A percentile compares a stretch with the other conserved stretches of the same genome.
phyloP scores from a whole-genome alignment of 164 flowering plant species.

The Liriodendron chinense region DNA sequence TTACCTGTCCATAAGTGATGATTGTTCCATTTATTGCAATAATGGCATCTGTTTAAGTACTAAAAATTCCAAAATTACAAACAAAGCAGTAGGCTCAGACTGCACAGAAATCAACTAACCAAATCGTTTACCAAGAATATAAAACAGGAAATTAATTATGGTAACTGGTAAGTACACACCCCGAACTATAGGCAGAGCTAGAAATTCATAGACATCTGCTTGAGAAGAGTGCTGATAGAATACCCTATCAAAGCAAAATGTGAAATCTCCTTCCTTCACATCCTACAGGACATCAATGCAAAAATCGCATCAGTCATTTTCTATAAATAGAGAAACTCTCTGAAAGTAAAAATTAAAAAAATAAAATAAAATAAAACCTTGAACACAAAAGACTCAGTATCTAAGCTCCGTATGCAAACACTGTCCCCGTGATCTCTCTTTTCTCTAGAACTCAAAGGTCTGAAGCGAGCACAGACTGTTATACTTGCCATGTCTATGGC shows the following conservation, averaged over 20 bases:
- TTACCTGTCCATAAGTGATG: slow-evolving; percentile 87
- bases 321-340: not conserved
- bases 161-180: slow-evolving; percentile 31
- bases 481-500: slow-evolving; percentile 45
- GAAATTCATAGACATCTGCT: slow-evolving; percentile 59
- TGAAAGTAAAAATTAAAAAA: not conserved
- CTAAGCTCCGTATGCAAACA: slow-evolving; percentile 40
- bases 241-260: slow-evolving; percentile 65
- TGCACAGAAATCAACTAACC: not conserved
- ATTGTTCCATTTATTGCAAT: slow-evolving; percentile 74
- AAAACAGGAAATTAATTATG: not conserved
- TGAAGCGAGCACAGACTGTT: slow-evolving; percentile 65
- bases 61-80: slow-evolving; percentile 1
- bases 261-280: slow-evolving; percentile 61
- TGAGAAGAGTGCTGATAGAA: slow-evolving; percentile 64
- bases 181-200: slow-evolving; percentile 67
- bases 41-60: slow-evolving; percentile 50
- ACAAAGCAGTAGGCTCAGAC: not conserved
- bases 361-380: slow-evolving; percentile 48
- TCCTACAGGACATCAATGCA: slow-evolving; percentile 42
- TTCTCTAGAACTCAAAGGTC: slow-evolving; percentile 70
- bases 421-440: slow-evolving; percentile 43
- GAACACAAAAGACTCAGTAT: slow-evolving; percentile 53
- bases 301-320: not conserved
- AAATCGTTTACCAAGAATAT: not conserved